A percentile compares a stretch with the other conserved stretches of the same genome.
Evolutionary conservation across 768 basidiomycete genomes (phyloP).

Genomic region (Chiua virens): DNA sequence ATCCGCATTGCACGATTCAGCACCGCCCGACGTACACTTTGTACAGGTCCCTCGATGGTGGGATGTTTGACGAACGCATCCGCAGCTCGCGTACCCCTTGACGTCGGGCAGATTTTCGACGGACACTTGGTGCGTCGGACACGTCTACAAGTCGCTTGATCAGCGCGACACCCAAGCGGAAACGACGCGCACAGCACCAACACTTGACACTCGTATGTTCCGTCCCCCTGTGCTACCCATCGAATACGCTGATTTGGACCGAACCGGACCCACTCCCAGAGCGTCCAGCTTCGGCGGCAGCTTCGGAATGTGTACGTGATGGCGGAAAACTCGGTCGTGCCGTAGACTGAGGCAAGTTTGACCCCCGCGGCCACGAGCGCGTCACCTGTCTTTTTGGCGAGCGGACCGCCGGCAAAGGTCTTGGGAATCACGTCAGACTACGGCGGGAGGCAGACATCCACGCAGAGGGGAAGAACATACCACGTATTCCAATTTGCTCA

Average conservation of each 20-base stretch:
- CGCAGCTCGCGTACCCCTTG: slow-evolving; percentile 42
- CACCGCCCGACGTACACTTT: slow-evolving; percentile 34
- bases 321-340: slow-evolving; percentile 38
- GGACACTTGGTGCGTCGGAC: slow-evolving; percentile 27
- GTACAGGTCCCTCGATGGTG: slow-evolving; percentile 40
- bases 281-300: slow-evolving; percentile 24
- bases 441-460: too few species aligned
- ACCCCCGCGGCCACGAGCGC: slow-evolving; percentile 37
- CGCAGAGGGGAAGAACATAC: slow-evolving; percentile 10
- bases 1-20: background rate
- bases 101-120: slow-evolving; percentile 38
- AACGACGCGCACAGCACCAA: slow-evolving; percentile 28
- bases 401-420: slow-evolving; percentile 34
- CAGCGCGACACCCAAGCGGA: background rate
- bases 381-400: slow-evolving; percentile 38
- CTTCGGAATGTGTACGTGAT: slow-evolving; percentile 16
- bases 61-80: slow-evolving; percentile 48
- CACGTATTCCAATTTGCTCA: slow-evolving; percentile 18
- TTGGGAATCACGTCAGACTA: background rate
- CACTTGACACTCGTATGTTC: slow-evolving; percentile 39
- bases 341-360: slow-evolving; percentile 33
- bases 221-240: slow-evolving; percentile 39
- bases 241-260: slow-evolving; percentile 23
- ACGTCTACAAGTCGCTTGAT: slow-evolving; percentile 18
- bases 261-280: slow-evolving; percentile 37